Base-by-base conservation (phyloP, 2,329 filamentous ascomycete species). In the Aspergillus oerlinghausenensis region DNA sequence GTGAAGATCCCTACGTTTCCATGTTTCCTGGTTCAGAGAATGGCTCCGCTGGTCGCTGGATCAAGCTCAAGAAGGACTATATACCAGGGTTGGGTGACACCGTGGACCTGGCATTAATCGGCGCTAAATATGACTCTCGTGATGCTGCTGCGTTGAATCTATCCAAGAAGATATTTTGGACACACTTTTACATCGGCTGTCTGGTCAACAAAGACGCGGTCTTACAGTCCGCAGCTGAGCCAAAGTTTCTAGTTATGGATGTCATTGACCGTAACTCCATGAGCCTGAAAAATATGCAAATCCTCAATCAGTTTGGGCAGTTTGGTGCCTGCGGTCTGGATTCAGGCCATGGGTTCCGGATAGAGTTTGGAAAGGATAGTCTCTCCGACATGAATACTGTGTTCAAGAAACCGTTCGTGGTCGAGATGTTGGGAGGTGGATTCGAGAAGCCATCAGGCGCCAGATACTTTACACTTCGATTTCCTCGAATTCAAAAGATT, bases 41-140 rank as follows among this genome's bases (percentile, higher is more conserved):
- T 55, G 63, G 49, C 56, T 67, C 65, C 62, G 49, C 64, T 63
- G 74, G 64, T 60, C 78, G 29, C 77, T 88, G 85, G 69, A 89
- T 96, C 66, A 96, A 96, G 73, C 73, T 96, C 45, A 96, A 96
- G 72, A 91, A 91, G 66, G 90, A 94, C 66, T 96, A 95, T 65
- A 83, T 96, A 40, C 80, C 82, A 26, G 85, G 85, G 2, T 84
- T 93, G 68, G 90, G 91, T 0, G 92, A 95, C 58, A 84, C 91
- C 29, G 89, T 89, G 9, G 92, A 96, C 70, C 89, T 96, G 67
- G 87, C 88, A 1, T 80, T 93, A 1, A 77, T 96, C 3, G 92
- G 90, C 0, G 92, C 85, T 5, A 84, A 84, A 19, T 92, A 88
- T 63, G 83, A 91, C 62, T 75, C 87, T 3, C 76, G 80, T 51